phyloP scores from a whole-genome alignment of 2,329 filamentous ascomycete genomes.

The Calonectria hongkongensis region DNA sequence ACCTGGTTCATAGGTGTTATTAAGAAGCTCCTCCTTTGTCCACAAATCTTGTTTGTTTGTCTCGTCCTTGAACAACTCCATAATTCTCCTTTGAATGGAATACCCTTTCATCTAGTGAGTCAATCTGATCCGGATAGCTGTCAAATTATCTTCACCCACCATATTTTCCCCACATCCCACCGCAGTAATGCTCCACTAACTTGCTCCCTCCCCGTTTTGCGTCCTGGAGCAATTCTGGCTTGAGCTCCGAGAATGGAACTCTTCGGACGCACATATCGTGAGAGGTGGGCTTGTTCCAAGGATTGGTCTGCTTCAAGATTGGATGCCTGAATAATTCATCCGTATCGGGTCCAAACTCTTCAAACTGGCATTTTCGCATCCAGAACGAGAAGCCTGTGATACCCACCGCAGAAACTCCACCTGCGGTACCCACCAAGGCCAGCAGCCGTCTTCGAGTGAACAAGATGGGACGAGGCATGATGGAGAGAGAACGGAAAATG shows the following conservation, averaged over 20 bases:
- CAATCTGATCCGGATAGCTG: neutral
- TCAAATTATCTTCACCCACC: constrained; percentile 29
- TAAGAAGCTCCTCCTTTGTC: constrained; percentile 43
- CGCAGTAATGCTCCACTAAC: constrained; percentile 43
- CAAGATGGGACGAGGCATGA: constrained; percentile 20
- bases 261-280: constrained; percentile 47
- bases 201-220: constrained; percentile 42
- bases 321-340: constrained; percentile 42
- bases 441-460: constrained; percentile 14
- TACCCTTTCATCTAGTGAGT: constrained; percentile 26
- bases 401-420: constrained; percentile 33
- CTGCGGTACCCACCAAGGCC: neutral
- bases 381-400: constrained; percentile 40
- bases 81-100: constrained; percentile 40
- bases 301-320: constrained; percentile 43
- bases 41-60: constrained; percentile 41
- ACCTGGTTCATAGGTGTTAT: constrained; percentile 48
- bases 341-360: constrained; percentile 43
- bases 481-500: no score
- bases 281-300: constrained; percentile 46
- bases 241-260: constrained; percentile 35
- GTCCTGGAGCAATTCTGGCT: constrained; percentile 39
- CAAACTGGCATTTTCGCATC: constrained; percentile 48
- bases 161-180: constrained; percentile 49
- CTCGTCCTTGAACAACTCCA: constrained; percentile 40